A percentile compares a stretch with the other conserved stretches of the same genome.
phyloP scores from a whole-genome alignment of 495 filamentous ascomycete species.

The Corynascus novoguineensis region DNA sequence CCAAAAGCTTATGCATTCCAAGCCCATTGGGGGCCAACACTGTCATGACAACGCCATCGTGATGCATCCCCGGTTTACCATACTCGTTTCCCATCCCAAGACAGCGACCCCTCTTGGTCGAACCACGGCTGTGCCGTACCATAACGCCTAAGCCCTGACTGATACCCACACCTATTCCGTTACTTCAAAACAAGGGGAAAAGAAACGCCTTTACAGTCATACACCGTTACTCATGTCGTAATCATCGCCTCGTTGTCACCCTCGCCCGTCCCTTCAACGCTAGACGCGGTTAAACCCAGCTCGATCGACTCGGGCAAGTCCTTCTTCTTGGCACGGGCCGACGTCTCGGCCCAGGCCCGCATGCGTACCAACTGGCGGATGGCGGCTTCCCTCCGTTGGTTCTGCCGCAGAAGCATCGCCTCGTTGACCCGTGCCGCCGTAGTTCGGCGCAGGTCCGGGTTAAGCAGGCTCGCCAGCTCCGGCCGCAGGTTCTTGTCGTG shows the following conservation, averaged over 20 bases:
- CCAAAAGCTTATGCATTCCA: not conserved
- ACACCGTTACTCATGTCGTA: slow-evolving; percentile 35
- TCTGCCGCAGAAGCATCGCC: slow-evolving; percentile 69
- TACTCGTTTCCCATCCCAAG: slow-evolving; percentile 5
- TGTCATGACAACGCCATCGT: not conserved
- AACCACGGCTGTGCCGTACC: not conserved
- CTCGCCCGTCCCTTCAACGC: slow-evolving; percentile 32
- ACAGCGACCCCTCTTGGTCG: not conserved
- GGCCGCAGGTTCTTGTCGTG: slow-evolving; percentile 64
- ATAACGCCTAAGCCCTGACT: slow-evolving; percentile 8
- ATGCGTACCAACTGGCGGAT: slow-evolving; percentile 73
- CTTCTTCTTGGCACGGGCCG: slow-evolving; percentile 65
- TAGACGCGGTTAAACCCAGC: slow-evolving; percentile 55
- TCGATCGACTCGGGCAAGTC: slow-evolving; percentile 68
- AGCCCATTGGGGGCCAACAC: not conserved
- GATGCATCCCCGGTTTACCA: not conserved
- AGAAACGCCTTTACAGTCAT: slow-evolving; percentile 4
- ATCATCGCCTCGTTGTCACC: slow-evolving; percentile 58
- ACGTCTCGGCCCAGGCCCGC: slow-evolving; percentile 78
- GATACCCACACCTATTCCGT: not conserved
- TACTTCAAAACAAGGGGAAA: not conserved
- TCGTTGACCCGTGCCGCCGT: slow-evolving; percentile 82
- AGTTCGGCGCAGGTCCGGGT: slow-evolving; percentile 72
- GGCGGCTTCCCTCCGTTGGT: slow-evolving; percentile 68
- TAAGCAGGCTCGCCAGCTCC: slow-evolving; percentile 66